Evolutionary conservation across 805 yeast genomes (phyloP).

Genomic region (Hanseniaspora lindneri): DNA sequence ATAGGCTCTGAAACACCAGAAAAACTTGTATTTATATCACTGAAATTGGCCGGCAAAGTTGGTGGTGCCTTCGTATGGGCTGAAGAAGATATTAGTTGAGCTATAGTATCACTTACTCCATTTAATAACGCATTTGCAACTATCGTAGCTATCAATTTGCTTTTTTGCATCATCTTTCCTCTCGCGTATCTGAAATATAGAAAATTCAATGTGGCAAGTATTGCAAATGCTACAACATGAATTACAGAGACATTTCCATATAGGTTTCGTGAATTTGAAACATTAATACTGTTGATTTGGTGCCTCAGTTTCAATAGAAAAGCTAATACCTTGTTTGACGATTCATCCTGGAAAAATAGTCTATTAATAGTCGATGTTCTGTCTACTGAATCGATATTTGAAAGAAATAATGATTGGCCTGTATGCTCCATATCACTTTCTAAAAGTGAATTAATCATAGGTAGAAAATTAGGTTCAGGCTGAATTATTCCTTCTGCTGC

Average conservation of each 20-base stretch:
- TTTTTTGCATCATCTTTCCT: not conserved
- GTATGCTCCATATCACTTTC: not conserved
- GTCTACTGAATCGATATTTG: conserved; percentile 8
- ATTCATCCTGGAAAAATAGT: conserved; percentile 4
- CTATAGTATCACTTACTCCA: conserved; percentile 7
- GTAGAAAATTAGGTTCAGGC: conserved; percentile 12
- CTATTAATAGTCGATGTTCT: conserved; percentile 6
- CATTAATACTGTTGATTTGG: conserved; percentile 1
- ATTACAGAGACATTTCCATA: not conserved
- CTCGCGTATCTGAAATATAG: conserved; percentile 4
- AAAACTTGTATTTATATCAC: no score
- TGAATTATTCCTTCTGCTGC: conserved; percentile 10
- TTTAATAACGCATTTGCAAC: conserved; percentile 9
- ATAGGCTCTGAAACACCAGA: no score
- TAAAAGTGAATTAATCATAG: conserved; percentile 11
- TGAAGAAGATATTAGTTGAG: not conserved
- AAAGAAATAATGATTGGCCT: not conserved
- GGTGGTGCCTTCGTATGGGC: not conserved
- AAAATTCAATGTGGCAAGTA: not conserved
- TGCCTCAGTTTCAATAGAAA: conserved; percentile 1
- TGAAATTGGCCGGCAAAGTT: no score
- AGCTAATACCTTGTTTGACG: not conserved
- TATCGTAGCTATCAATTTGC: conserved; percentile 4
- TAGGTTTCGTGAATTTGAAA: not conserved
- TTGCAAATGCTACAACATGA: not conserved